Evolutionary conservation across 1,284 basidiomycete species (phyloP), one percentile per base, ranked within the genome.

Genomic region (Cerrena zonata): DNA sequence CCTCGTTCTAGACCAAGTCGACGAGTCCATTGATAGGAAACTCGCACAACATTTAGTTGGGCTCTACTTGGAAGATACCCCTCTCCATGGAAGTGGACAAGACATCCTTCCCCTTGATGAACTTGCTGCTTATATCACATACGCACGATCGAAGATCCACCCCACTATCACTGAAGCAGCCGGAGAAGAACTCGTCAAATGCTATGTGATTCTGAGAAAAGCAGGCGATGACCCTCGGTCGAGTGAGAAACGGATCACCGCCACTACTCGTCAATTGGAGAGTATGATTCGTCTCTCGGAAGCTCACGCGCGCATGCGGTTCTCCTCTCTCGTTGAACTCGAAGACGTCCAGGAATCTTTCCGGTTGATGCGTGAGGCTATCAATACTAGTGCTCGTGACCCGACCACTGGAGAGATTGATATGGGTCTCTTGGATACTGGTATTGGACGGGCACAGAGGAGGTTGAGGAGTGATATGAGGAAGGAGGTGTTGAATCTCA

Each of bases 281-380:
- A 90, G 86, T 59, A 93, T 99, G 86, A 98, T 99, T 64, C 90
- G 96, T n/a, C 79, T 99, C 24, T 88, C 89, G 0, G 96, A 99
- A 70, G 95, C 89, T 0, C 95, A 99, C 65, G 94, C 95, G 0
- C 80, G 94, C 21, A 97, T 98, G 94, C 82, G 94, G 1, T 88
- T 96, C 68, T 89, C 87, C 19, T 76, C 84, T 25, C 79, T 80
- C 46, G 95, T 99, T 46, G 89, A 94, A 59, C 73, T 91, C 39
- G 71, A 75, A 49, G 96, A 99, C 64, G 96, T 99, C 21, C 75
- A 80, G 55, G 96, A 99, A 70, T 94, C 95, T 1, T 84, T 81
- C 60, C 79, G 95, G 12, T 79, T 99, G 56, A 98, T 99, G 84
- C 84, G 91, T 48, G 91, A 96, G 65, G 96, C 95, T 11, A 89